These are phyloP conservation scores for Penicillium bovifimosum DNA, from an alignment of 495 filamentous ascomycete species.

Conservation along the genomic window DNA sequence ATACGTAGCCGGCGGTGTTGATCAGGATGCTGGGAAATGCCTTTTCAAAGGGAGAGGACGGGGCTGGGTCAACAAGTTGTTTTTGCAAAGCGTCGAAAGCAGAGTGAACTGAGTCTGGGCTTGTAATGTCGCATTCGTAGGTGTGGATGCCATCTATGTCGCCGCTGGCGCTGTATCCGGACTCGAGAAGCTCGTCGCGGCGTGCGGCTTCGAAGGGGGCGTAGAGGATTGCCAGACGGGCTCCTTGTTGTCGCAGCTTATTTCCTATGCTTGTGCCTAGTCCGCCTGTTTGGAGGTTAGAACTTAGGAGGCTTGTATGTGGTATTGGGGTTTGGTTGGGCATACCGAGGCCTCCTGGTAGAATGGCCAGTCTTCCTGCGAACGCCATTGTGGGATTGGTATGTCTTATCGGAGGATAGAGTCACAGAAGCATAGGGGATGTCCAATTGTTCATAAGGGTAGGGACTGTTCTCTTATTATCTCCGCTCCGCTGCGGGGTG, in stretches of 20 bases:
- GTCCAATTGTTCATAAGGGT: no score
- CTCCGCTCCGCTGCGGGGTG: background rate
- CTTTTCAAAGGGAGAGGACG: conserved; percentile 7
- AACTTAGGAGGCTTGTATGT: conserved; percentile 2
- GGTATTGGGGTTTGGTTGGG: background rate
- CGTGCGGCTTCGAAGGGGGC: conserved; percentile 37
- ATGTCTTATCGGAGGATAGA: no score
- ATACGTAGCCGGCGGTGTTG: conserved; percentile 41
- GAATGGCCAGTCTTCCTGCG: conserved; percentile 31
- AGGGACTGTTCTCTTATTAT: no score
- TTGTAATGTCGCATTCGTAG: conserved; percentile 41
- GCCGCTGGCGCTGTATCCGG: conserved; percentile 21
- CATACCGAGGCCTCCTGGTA: conserved; percentile 38
- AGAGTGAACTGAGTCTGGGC: conserved; percentile 31
- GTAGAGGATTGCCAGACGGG: conserved; percentile 36
- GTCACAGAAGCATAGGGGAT: no score
- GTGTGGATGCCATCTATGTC: conserved; percentile 23
- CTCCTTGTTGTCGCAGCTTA: conserved; percentile 33
- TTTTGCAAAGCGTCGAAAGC: conserved; percentile 23
- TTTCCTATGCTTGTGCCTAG: conserved; percentile 37
- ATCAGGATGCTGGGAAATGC: conserved; percentile 35
- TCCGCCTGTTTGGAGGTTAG: conserved; percentile 23
- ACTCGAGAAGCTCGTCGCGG: conserved; percentile 31
- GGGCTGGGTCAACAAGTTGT: conserved; percentile 14
- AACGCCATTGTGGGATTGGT: conserved; percentile 25